These are phyloP conservation scores for Brassica juncea DNA, from an alignment of 345 rosid species.

Conservation along the genomic window DNA sequence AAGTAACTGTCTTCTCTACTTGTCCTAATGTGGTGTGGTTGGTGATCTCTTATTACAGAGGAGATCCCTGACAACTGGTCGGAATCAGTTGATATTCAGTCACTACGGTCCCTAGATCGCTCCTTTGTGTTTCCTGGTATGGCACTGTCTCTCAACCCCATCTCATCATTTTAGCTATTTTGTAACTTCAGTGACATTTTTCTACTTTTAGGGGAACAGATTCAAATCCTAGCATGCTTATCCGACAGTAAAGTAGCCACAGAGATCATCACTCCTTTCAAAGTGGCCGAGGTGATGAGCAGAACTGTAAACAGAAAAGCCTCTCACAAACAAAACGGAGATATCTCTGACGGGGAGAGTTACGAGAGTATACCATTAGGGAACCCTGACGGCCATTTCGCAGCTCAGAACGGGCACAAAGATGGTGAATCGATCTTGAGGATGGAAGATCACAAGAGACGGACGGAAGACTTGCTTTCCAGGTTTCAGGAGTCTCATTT, in stretches of 20 bases:
- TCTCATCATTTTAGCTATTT: neutral
- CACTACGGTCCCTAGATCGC: slow-evolving; percentile 72
- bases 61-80: slow-evolving; percentile 71
- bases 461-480: slow-evolving; percentile 65
- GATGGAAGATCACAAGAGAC: slow-evolving; percentile 82
- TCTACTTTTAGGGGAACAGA: slow-evolving; percentile 74
- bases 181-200: slow-evolving; percentile 13
- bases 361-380: slow-evolving; percentile 33
- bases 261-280: slow-evolving; percentile 86
- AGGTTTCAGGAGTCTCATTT: slow-evolving; percentile 90
- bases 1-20: neutral
- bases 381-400: slow-evolving; percentile 46
- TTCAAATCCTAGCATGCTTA: slow-evolving; percentile 86
- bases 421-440: slow-evolving; percentile 82
- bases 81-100: slow-evolving; percentile 56
- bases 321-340: slow-evolving; percentile 55
- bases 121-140: slow-evolving; percentile 92
- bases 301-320: slow-evolving; percentile 61
- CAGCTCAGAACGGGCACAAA: slow-evolving; percentile 53
- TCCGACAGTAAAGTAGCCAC: slow-evolving; percentile 69
- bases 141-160: neutral
- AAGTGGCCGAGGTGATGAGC: slow-evolving; percentile 86
- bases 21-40: too few species aligned
- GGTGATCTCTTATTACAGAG: slow-evolving; percentile 46
- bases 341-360: slow-evolving; percentile 38